Evolutionary conservation across 768 basidiomycete species (phyloP), one percentile per base, ranked within the genome.

Genomic region (Sarcodon aspratus): DNA sequence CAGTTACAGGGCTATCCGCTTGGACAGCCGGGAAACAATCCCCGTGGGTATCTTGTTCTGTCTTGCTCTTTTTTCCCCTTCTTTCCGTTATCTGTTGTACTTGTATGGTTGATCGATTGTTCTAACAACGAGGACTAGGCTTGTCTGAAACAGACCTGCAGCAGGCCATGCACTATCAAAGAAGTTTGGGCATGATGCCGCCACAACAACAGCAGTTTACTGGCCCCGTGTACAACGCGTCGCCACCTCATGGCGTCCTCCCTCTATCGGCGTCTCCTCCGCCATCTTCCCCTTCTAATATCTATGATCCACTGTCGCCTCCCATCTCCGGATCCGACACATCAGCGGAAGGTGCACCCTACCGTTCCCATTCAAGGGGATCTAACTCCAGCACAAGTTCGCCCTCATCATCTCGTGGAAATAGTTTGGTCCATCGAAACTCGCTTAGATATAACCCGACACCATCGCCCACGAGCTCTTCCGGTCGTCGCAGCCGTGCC

Each of bases 291-390:
- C 82, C 82, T 54, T 78, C 84, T 66, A 76, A 82, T 69, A 76
- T 85, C 69, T 88, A 89, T 67, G 85, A 85, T 70, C 81, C 86
- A 63, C 70, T 88, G 59, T 87, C 85, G 49, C 87, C 87, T 63
- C 85, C 83, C 69, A 73, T 87, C 62, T 89, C 86, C 72, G 86
- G 86, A 70, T 89, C 87, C 69, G 87, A 90, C 69, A 85, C 85
- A 63, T 89, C 87, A 61, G 84, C 74, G 57, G 85, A 88, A 76
- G 84, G 83, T 59, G 65, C 81, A 52, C 40, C 40, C 15, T 82
- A 87, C 74, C 81, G 84, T 69, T 42, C 54, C 52, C 72, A 72
- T 56, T 85, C 84, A 53, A 70, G 75, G 63, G 40, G 40, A 17
- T 42, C 40, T 11, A 85, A 86, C 70, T 79, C 77, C 61, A 83